A percentile compares a stretch with the other conserved stretches of the same genome.
These are phyloP conservation scores for Fusarium sarcochroum DNA, from an alignment of 2,329 filamentous ascomycete genomes.

Conservation along the genomic window DNA sequence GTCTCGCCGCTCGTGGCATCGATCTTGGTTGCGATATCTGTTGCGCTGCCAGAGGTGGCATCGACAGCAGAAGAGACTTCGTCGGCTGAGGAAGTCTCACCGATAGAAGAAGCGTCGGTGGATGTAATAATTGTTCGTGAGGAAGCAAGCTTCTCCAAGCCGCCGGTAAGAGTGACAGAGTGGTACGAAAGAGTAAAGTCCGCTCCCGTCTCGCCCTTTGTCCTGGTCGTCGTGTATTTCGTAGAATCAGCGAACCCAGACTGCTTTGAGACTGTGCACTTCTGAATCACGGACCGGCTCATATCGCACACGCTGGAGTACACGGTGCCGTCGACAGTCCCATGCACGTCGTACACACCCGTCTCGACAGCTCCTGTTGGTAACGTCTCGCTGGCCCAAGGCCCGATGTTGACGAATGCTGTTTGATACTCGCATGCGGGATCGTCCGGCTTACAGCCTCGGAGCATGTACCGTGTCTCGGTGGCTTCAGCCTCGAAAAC, in stretches of 20 bases:
- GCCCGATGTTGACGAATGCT: conserved; percentile 13
- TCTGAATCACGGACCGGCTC: conserved; percentile 14
- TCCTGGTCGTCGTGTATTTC: conserved; percentile 6
- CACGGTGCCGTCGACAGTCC: conserved; percentile 10
- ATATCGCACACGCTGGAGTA: conserved; percentile 22
- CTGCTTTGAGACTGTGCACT: not conserved
- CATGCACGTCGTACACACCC: conserved; percentile 18
- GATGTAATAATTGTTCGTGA: not conserved
- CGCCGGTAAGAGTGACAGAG: conserved; percentile 9
- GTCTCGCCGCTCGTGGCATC: not conserved
- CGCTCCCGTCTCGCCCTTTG: conserved; percentile 16
- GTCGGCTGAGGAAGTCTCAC: not conserved
- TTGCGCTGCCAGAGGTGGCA: not conserved
- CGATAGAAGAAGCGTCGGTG: not conserved
- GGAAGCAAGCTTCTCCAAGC: conserved; percentile 1
- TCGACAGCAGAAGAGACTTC: not conserved
- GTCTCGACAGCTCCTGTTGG: conserved; percentile 4
- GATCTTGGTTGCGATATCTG: not conserved
- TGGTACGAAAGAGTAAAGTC: conserved; percentile 16
- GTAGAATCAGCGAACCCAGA: not conserved
- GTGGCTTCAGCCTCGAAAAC: conserved; percentile 16
- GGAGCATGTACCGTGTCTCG: conserved; percentile 4
- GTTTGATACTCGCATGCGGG: conserved; percentile 10
- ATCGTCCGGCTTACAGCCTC: conserved; percentile 1
- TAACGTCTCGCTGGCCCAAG: conserved; percentile 19